Evolutionary conservation across 768 basidiomycete genomes (phyloP).

Genomic region (Termitomyces sp.): DNA sequence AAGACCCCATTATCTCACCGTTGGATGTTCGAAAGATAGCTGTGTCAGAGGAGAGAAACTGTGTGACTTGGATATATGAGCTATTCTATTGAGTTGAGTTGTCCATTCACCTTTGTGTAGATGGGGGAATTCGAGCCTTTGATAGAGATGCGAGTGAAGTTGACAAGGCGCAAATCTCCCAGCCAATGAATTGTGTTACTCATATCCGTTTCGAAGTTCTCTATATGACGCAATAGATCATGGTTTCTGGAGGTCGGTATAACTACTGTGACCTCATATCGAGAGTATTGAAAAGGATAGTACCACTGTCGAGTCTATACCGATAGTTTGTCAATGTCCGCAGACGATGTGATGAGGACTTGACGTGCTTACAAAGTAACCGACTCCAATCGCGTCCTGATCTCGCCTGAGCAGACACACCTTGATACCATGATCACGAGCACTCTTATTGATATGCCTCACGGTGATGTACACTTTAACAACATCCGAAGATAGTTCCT

Average conservation of each 20-base stretch:
- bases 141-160: conserved; percentile 33
- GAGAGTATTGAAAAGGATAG: not conserved
- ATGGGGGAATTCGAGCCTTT: conserved; percentile 30
- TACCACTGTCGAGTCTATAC: conserved; percentile 7
- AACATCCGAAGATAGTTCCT: conserved; percentile 14
- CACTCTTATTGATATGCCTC: conserved; percentile 13
- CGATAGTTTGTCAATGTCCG: not conserved
- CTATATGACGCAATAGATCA: conserved; percentile 25
- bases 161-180: conserved; percentile 25
- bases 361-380: conserved; percentile 28
- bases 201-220: conserved; percentile 37
- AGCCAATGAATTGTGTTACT: conserved; percentile 34
- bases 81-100: not conserved
- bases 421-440: conserved; percentile 19
- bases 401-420: conserved; percentile 25
- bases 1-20: conserved; percentile 37
- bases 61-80: not conserved
- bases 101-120: conserved; percentile 24
- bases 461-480: conserved; percentile 23
- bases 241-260: conserved; percentile 26
- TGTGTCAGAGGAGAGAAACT: conserved; percentile 18
- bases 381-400: conserved; percentile 25
- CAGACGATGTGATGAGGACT: not conserved
- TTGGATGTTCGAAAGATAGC: conserved; percentile 22
- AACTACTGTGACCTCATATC: conserved; percentile 25